Base-by-base conservation (phyloP, 305 asterid species). In the Fraxinus xanthoxyloides region DNA sequence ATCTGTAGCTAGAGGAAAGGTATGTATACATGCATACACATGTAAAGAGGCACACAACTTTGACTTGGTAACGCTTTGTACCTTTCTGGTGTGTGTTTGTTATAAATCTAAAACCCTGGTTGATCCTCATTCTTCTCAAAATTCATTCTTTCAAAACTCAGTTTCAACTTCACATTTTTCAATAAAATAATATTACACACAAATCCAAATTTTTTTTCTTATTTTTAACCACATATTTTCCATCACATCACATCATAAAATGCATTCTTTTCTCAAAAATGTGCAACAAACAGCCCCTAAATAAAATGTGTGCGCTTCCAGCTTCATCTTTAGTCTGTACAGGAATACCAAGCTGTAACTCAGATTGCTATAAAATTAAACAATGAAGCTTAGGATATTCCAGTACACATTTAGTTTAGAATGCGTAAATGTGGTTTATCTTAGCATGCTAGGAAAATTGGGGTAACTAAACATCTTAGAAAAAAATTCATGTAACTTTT, bases 1-100 rank as follows among this genome's bases (percentile, higher is more conserved):
- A 82, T 83, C 98, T 59, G 90, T 96, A 38, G 95, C 97, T 35
- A 89, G 98, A 84, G 98, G 98, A 87, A 96, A 96, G 98, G 99
- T 96, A 92, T 30, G 2, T 2, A 30, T 30, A 30, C 32, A 30
- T 30, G 3, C 43, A 36, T 1, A 36, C 43, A 7, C 1, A 73
- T 81, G 59, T 19, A 59, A 85, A 77, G 74, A 76, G 72, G 19
- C 65, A 32, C 13, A 76, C 34, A 78, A 73, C 46, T 35, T 82
- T 65, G 72, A 12, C 61, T 46, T 8, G 30, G 40, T 78, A 76
- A 23, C 21, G 13, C 19, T 26, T 79, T 30, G 38, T 19, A 54
- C 7, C 17, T 80, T 78, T 12, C 59, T 12, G 2, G 12, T 65
- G 4, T 46, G 56, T 51, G 24, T 76, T 79, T 19, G 61, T 36